Evolutionary conservation across 2,329 filamentous ascomycete genomes (phyloP).

Genomic region (Tolypocladium endophyticum): DNA sequence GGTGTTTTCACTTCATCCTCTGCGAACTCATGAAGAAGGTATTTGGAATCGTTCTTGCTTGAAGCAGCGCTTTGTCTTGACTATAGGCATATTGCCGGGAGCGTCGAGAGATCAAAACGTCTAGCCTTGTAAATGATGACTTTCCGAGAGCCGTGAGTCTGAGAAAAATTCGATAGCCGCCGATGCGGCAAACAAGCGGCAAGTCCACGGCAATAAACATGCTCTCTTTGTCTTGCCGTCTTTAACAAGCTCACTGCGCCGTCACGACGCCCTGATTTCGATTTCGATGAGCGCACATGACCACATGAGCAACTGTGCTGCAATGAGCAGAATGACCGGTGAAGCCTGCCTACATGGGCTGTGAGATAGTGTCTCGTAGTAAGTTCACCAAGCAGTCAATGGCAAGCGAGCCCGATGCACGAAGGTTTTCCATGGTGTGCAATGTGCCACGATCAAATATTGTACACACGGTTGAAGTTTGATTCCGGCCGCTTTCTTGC

Average conservation of each 20-base stretch:
- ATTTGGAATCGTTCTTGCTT: neutral
- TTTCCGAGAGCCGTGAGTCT: neutral
- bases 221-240: neutral
- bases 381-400: neutral
- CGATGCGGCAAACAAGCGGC: neutral
- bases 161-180: neutral
- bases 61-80: neutral
- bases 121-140: too few species aligned
- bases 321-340: neutral
- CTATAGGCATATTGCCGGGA: neutral
- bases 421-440: neutral
- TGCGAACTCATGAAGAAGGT: neutral
- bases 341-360: neutral
- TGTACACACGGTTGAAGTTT: neutral
- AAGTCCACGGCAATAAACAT: too few species aligned
- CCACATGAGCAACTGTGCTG: neutral
- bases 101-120: too few species aligned
- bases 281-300: neutral
- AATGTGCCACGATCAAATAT: neutral
- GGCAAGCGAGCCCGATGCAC: neutral
- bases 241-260: neutral
- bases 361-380: too few species aligned
- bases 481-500: neutral
- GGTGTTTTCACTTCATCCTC: neutral
- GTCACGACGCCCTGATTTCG: neutral